A percentile compares a stretch with the other conserved stretches of the same genome.
Conservation (phyloP, 1,284 basidiomycete genomes). For the Erythrobasidium hasegawianum region DNA sequence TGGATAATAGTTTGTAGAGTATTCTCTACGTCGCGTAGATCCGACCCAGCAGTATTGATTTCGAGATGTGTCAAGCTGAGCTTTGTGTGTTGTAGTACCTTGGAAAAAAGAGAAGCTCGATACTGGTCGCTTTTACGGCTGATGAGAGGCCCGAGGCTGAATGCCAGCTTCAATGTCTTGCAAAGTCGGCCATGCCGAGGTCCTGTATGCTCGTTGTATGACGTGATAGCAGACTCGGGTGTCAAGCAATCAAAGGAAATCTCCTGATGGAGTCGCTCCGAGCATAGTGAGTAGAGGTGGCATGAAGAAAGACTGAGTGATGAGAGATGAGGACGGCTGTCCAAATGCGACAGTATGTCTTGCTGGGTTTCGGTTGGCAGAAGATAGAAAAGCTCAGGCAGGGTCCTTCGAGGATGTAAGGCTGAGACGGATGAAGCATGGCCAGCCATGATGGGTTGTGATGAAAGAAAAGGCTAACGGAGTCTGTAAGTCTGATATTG, state of each 20-base stretch:
- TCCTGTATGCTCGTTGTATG: not conserved
- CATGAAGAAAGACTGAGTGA: not conserved
- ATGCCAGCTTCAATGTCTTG: constrained; percentile 6
- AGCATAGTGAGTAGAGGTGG: not conserved
- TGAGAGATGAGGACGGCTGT: not conserved
- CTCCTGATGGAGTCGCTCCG: not conserved
- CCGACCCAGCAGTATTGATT: constrained; percentile 7
- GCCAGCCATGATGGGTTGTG: no score
- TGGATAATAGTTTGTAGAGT: constrained; percentile 8
- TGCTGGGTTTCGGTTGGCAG: constrained; percentile 19
- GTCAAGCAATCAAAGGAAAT: not conserved
- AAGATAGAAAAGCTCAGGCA: not conserved
- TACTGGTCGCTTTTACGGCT: not conserved
- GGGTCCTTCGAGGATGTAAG: not conserved
- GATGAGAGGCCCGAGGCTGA: constrained; percentile 13
- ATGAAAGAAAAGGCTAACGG: no score
- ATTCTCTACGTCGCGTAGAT: not conserved
- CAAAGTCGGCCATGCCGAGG: constrained; percentile 8
- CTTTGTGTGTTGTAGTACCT: not conserved
- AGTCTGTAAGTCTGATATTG: no score
- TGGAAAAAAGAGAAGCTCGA: not conserved
- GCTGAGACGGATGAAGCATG: no score
- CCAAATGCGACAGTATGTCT: not conserved
- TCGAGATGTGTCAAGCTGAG: not conserved
- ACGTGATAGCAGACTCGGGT: not conserved